Evolutionary conservation across 73 alveolate genomes (phyloP).

Genomic region (Paramecium sexaurelia): DNA sequence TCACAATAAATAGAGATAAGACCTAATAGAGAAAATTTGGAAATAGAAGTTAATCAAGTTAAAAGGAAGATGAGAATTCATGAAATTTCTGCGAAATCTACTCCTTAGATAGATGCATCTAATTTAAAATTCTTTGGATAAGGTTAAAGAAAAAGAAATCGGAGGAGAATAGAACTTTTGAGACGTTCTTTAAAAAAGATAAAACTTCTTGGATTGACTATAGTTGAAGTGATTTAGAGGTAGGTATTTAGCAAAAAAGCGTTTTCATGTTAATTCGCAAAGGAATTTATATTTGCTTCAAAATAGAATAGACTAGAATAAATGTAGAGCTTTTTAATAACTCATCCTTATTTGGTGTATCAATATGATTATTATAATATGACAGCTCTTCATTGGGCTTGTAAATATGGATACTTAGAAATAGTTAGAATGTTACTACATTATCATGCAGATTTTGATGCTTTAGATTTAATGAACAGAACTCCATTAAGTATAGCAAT

Average conservation of each 20-base stretch:
- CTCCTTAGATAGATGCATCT: neutral
- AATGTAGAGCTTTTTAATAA: neutral
- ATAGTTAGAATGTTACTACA: neutral
- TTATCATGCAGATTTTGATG: conserved; percentile 46
- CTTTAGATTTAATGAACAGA: conserved; percentile 40
- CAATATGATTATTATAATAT: conserved; percentile 36
- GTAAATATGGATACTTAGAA: neutral
- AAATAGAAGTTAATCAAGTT: neutral
- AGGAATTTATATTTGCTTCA: conserved; percentile 49
- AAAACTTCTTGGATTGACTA: neutral
- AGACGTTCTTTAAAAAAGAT: conserved; percentile 13
- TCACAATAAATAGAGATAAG: neutral
- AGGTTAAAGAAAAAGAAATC: neutral
- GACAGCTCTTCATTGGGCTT: conserved; percentile 57
- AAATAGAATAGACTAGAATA: neutral
- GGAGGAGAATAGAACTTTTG: neutral
- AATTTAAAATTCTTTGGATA: neutral
- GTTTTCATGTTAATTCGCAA: neutral
- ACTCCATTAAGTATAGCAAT: conserved; percentile 23
- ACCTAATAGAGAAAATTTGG: neutral
- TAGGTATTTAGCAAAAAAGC: conserved; percentile 17
- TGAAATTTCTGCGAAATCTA: neutral
- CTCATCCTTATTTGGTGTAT: conserved; percentile 51
- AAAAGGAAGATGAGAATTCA: neutral
- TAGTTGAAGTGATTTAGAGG: neutral